A percentile compares a stretch with the other conserved stretches of the same genome.
These are phyloP conservation scores for Anacardium occidentale DNA, from an alignment of 345 rosid genomes.

Conservation along the genomic window DNA sequence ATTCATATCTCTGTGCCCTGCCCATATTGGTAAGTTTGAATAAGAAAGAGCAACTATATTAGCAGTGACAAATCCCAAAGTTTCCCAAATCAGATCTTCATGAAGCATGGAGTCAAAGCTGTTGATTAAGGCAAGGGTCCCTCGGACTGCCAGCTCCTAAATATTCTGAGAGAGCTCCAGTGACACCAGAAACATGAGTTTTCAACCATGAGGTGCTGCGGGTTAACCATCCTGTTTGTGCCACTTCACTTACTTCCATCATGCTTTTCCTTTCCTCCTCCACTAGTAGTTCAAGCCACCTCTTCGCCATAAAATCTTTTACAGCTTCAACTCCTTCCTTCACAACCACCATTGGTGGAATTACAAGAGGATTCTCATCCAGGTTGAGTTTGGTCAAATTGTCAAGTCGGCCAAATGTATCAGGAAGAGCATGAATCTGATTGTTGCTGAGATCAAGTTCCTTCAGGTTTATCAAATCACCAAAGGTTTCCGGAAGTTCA, in stretches of 20 bases:
- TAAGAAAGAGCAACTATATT: background rate
- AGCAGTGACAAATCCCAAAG: background rate
- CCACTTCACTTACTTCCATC: conserved; percentile 49
- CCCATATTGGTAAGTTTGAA: background rate
- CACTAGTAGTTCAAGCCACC: conserved; percentile 63
- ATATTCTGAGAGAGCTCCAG: conserved; percentile 46
- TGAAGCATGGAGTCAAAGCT: conserved; percentile 40
- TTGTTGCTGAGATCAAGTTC: conserved; percentile 91
- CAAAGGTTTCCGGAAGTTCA: conserved; percentile 75
- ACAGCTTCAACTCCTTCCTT: conserved; percentile 73
- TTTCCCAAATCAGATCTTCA: background rate
- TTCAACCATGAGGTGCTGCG: conserved; percentile 82
- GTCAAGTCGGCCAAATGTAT: conserved; percentile 77
- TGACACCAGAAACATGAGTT: conserved; percentile 40
- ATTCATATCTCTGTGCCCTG: background rate
- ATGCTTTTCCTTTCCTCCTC: conserved; percentile 63
- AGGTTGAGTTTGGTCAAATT: conserved; percentile 63
- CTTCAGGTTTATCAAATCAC: conserved; percentile 69
- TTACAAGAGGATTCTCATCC: conserved; percentile 68
- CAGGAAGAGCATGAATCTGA: conserved; percentile 80
- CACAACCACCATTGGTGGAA: conserved; percentile 62
- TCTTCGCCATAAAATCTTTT: conserved; percentile 67
- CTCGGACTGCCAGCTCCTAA: conserved; percentile 42
- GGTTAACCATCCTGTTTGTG: conserved; percentile 68
- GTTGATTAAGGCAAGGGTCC: conserved; percentile 77